These are phyloP conservation scores for Termitomyces bulborhizus DNA, from an alignment of 768 basidiomycete species.

Conservation along the genomic window DNA sequence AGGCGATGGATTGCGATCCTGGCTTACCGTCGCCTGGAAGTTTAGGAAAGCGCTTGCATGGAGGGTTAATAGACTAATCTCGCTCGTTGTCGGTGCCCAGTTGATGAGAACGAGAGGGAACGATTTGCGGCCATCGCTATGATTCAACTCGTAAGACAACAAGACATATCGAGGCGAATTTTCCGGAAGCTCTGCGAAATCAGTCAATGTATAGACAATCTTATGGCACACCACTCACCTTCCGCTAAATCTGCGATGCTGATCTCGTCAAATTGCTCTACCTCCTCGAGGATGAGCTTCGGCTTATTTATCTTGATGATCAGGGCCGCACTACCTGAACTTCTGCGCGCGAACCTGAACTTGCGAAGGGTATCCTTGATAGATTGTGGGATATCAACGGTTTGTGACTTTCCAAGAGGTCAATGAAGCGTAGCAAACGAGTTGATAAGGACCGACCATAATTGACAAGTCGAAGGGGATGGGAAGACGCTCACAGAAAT, in stretches of 20 bases:
- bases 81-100: slow-evolving; percentile 78
- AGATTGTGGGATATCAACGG: slow-evolving; percentile 80
- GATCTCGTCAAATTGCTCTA: slow-evolving; percentile 71
- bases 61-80: slow-evolving; percentile 70
- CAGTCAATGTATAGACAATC: background rate
- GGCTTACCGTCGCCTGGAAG: slow-evolving; percentile 72
- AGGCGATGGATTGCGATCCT: background rate
- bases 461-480: background rate
- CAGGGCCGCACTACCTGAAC: slow-evolving; percentile 69
- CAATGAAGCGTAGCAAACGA: slow-evolving; percentile 1
- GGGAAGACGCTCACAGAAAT: too few relatives aligned
- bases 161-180: slow-evolving; percentile 83
- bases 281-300: slow-evolving; percentile 76
- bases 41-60: slow-evolving; percentile 78
- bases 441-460: slow-evolving; percentile 26
- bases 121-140: slow-evolving; percentile 77
- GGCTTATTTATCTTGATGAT: slow-evolving; percentile 89
- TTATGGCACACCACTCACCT: slow-evolving; percentile 40
- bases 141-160: slow-evolving; percentile 75
- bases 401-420: slow-evolving; percentile 42
- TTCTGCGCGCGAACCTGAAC: slow-evolving; percentile 70
- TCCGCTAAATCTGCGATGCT: slow-evolving; percentile 82
- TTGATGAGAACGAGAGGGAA: slow-evolving; percentile 84
- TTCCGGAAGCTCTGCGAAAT: slow-evolving; percentile 70
- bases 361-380: slow-evolving; percentile 79